Percentiles rank a stretch among this genome's conserved stretches.
Evolutionary conservation across 768 basidiomycete species (phyloP).

Genomic region (Plicaturopsis crispa): DNA sequence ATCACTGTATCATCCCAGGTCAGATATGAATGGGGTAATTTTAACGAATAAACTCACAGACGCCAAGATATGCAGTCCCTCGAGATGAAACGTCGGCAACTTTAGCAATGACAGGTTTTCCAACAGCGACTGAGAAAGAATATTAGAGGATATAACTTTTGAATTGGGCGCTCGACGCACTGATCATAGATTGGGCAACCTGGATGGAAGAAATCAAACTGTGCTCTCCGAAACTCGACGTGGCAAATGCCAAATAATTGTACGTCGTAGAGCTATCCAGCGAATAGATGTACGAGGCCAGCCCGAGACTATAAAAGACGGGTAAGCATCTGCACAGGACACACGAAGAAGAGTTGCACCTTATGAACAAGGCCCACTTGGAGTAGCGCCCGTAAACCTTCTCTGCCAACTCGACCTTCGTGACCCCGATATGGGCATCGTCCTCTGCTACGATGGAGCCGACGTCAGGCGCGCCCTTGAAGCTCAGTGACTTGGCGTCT

Average conservation of each 20-base stretch:
- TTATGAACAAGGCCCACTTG: conserved; percentile 52
- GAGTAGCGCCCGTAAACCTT: conserved; percentile 46
- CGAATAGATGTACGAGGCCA: conserved; percentile 73
- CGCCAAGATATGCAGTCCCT: conserved; percentile 35
- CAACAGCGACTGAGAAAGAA: conserved; percentile 38
- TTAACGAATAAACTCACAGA: conserved; percentile 27
- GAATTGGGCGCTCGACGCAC: no score
- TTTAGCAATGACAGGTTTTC: conserved; percentile 47
- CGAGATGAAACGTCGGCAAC: conserved; percentile 45
- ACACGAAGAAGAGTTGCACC: conserved; percentile 27
- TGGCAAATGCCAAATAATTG: conserved; percentile 53
- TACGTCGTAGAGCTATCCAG: conserved; percentile 66
- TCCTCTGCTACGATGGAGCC: conserved; percentile 7
- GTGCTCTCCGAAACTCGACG: conserved; percentile 44
- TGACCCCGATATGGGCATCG: conserved; percentile 37
- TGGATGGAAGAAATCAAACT: conserved; percentile 49
- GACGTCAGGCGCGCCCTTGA: neutral
- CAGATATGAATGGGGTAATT: no score
- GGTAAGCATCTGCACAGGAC: neutral
- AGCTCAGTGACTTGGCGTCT: no score
- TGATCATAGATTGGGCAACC: conserved; percentile 45
- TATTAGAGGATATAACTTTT: no score
- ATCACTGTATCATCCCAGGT: conserved; percentile 15
- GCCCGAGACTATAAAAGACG: conserved; percentile 34
- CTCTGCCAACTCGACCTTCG: conserved; percentile 41